Percentiles rank a stretch among this genome's conserved stretches.
Conservation (phyloP, 2,329 filamentous ascomycete genomes). For the Orbilia brochopaga region DNA sequence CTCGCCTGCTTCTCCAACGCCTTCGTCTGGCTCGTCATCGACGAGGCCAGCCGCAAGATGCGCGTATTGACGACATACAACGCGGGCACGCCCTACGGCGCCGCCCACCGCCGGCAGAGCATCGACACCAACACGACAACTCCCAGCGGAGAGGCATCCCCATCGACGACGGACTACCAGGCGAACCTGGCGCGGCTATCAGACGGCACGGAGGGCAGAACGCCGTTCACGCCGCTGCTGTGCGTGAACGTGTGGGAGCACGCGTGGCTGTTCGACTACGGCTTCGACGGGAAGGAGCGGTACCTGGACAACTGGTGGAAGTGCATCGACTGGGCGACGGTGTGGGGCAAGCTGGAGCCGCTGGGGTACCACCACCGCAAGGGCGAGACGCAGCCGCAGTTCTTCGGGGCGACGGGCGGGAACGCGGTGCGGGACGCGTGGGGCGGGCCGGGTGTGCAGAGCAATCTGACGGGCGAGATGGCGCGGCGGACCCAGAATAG, state of each 20-base stretch:
- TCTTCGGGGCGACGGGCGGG: background rate
- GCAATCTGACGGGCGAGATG: background rate
- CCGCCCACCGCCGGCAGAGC: conserved; percentile 74
- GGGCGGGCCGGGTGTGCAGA: background rate
- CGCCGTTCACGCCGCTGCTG: conserved; percentile 72
- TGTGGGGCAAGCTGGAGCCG: conserved; percentile 60
- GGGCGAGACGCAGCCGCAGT: conserved; percentile 11
- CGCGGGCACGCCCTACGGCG: conserved; percentile 85
- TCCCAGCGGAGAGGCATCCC: conserved; percentile 56
- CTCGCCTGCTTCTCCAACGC: conserved; percentile 94
- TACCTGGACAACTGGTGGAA: conserved; percentile 88
- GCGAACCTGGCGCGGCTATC: conserved; percentile 34
- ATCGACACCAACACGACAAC: conserved; percentile 72
- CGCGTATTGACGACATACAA: conserved; percentile 87
- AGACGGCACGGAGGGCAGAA: conserved; percentile 54
- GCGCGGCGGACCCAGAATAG: too few species aligned
- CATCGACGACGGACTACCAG: conserved; percentile 56
- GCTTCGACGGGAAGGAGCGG: conserved; percentile 73
- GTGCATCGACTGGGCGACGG: conserved; percentile 80
- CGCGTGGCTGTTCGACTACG: conserved; percentile 84
- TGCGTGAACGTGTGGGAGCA: conserved; percentile 98
- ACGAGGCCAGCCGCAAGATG: conserved; percentile 60
- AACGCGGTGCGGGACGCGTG: conserved; percentile 13
- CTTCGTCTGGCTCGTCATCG: conserved; percentile 90
- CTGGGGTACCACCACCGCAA: conserved; percentile 9